A percentile compares a stretch with the other conserved stretches of the same genome.
phyloP scores from a whole-genome alignment of 345 rosid species.

The Rhizophora mangle region DNA sequence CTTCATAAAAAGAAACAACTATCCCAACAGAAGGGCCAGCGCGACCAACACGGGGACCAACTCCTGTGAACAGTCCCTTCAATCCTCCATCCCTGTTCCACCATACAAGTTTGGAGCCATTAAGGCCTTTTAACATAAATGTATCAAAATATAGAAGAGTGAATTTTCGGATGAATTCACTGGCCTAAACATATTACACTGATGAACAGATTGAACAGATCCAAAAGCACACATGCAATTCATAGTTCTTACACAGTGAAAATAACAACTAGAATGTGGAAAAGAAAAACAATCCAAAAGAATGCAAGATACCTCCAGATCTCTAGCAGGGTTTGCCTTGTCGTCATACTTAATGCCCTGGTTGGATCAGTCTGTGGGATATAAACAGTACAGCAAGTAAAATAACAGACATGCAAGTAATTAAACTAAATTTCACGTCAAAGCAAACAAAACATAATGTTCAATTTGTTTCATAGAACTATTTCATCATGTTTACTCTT shows the following conservation, averaged over 20 bases:
- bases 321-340: constrained; percentile 63
- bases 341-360: constrained; percentile 76
- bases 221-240: neutral
- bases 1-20: constrained; percentile 34
- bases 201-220: too few relatives aligned
- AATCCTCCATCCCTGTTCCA: constrained; percentile 26
- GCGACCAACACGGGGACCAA: constrained; percentile 27
- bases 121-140: neutral
- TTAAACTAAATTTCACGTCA: neutral
- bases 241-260: neutral
- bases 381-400: neutral
- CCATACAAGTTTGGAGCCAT: neutral
- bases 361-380: constrained; percentile 62
- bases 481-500: too few relatives aligned
- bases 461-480: too few relatives aligned
- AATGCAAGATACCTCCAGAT: constrained; percentile 66
- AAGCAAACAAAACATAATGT: too few relatives aligned
- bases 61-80: constrained; percentile 26
- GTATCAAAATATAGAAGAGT: neutral
- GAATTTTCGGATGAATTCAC: neutral
- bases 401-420: neutral
- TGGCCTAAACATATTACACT: neutral
- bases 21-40: constrained; percentile 37
- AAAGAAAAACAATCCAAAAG: neutral
- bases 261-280: neutral